phyloP scores from a whole-genome alignment of 345 rosid species.

The Euphorbia lathyris region DNA sequence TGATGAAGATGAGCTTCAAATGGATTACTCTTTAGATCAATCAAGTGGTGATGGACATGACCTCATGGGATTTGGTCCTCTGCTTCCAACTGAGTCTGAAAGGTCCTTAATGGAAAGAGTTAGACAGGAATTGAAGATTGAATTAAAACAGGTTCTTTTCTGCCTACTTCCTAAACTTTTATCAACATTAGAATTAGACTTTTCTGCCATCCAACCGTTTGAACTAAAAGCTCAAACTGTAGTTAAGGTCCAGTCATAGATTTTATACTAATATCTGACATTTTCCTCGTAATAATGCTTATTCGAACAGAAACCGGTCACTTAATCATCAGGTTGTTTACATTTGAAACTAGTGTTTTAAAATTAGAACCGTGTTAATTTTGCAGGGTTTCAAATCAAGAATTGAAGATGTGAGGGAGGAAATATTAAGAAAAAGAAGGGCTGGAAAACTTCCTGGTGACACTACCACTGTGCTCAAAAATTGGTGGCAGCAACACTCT shows the following conservation, averaged over 20 bases:
- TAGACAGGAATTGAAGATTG: conserved; percentile 91
- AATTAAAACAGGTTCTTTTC: conserved; percentile 71
- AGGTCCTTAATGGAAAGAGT: conserved; percentile 99
- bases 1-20: conserved; percentile 84
- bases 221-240: no score
- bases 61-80: conserved; percentile 88
- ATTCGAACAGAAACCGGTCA: no score
- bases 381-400: conserved; percentile 85
- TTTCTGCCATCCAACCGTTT: no score
- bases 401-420: conserved; percentile 97
- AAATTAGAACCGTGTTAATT: no score
- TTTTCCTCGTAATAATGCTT: no score
- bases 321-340: no score
- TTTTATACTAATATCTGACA: no score
- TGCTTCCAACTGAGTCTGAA: conserved; percentile 93
- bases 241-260: no score
- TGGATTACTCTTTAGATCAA: conserved; percentile 78
- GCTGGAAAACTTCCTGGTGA: conserved; percentile 98
- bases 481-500: conserved; percentile 98
- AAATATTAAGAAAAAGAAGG: conserved; percentile 87
- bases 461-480: conserved; percentile 88
- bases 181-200: no score
- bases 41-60: conserved; percentile 58
- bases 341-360: no score
- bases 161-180: no score